Base-by-base conservation (phyloP, 129 eudicot genomes). In the Lactuca sativa region DNA sequence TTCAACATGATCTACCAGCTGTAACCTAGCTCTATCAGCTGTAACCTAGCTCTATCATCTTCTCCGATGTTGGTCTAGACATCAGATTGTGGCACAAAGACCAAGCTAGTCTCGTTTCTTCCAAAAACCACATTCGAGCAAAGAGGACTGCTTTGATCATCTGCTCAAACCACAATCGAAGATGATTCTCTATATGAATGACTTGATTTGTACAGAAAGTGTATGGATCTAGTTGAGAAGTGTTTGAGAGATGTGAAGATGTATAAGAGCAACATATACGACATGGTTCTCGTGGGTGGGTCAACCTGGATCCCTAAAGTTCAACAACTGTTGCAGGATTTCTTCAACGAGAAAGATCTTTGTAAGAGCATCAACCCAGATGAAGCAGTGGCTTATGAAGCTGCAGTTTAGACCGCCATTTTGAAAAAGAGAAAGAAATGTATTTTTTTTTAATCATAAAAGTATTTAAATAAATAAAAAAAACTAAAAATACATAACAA, bases 161-260 rank as follows among this genome's bases (percentile, higher is more conserved):
- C 93, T 2, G 96, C 93, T 25, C 96, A 89, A 68, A 89, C 96
- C 32, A 89, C 96, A 43, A 89, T 89, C 12, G 93, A 89, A 57
- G 86, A 86, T 7, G 96, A 89, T 60, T 86, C 93, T 47, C 44
- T 89, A 7, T 86, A 70, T 0, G 93, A 89, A 81, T 93, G 96
- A 34, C 74, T 89, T 66, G 96, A 86, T 71, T 54, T 89, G 48
- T 89, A 86, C 73, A 82, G 93, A 55, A 89, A 89, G 82, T 89
- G 93, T 70, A 89, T 89, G 96, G 96, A 89, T 61, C 96, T 88
- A 12, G 96, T 89, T 16, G 96, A 89, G 86, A 89, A 86, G 83
- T 89, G 96, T 78, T 80, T 89, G 80, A 80, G 96, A 67, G 96
- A 89, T 52, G 96, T 93, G 5, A 89, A 89, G 88, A 89, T 89